phyloP scores from a whole-genome alignment of 2,329 filamentous ascomycete genomes.

The Neopestalotiopsis sp. region DNA sequence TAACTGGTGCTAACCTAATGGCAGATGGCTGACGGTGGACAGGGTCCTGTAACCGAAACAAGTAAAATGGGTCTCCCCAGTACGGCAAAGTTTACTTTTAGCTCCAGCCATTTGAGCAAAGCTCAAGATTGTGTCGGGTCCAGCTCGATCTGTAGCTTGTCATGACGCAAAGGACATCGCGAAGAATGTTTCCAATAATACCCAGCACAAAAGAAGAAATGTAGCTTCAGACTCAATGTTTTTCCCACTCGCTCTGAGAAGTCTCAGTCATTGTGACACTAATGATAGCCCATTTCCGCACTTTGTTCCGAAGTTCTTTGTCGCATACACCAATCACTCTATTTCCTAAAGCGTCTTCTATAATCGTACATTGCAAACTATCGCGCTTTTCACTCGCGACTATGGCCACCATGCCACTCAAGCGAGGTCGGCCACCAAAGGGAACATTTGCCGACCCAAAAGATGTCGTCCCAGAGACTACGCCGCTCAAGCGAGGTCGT shows the following conservation, averaged over 20 bases:
- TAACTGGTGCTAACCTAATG: no score
- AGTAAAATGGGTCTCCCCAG: background rate
- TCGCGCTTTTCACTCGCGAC: background rate
- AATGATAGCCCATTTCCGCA: background rate
- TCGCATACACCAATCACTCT: background rate
- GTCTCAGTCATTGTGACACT: background rate
- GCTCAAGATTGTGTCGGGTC: slow-evolving; percentile 21
- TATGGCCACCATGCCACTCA: slow-evolving; percentile 1
- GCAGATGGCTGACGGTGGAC: no score
- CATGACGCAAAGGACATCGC: slow-evolving; percentile 32
- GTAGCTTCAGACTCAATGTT: background rate
- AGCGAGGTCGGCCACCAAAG: slow-evolving; percentile 6
- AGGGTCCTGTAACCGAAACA: slow-evolving; percentile 2
- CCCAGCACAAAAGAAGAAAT: slow-evolving; percentile 23
- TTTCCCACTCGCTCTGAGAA: background rate
- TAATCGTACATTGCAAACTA: background rate
- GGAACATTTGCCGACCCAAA: background rate
- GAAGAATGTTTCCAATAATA: slow-evolving; percentile 13
- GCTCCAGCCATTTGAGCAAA: slow-evolving; percentile 2
- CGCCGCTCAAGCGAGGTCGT: background rate
- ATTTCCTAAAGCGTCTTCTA: background rate
- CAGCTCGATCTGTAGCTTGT: slow-evolving; percentile 24
- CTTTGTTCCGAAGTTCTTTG: background rate
- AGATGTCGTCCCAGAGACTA: background rate
- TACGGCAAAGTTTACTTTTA: background rate